A percentile compares a stretch with the other conserved stretches of the same genome.
Conservation (phyloP, 352 stramenopile species). For the Phytophthora melonis region DNA sequence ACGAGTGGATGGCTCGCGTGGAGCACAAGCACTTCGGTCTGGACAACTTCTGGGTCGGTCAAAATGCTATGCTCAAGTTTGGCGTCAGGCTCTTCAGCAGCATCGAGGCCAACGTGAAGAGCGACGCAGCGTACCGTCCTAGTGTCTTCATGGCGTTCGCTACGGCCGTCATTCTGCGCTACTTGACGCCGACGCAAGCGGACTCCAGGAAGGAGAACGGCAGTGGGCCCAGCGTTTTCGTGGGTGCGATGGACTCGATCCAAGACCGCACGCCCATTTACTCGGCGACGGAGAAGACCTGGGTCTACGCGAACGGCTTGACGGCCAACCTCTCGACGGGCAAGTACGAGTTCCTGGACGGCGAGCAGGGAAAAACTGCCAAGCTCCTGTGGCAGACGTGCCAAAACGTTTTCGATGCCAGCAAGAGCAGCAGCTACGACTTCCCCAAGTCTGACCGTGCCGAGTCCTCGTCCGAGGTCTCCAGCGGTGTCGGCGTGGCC, state of each 20-base stretch:
- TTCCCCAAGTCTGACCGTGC: conserved; percentile 41
- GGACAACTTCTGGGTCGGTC: conserved; percentile 93
- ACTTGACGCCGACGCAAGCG: conserved; percentile 51
- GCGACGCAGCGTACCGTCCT: conserved; percentile 36
- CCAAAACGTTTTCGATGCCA: conserved; percentile 37
- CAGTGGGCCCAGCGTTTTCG: conserved; percentile 34
- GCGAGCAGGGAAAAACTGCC: conserved; percentile 35
- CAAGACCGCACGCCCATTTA: conserved; percentile 40
- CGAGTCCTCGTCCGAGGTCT: conserved; percentile 37
- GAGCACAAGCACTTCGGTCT: conserved; percentile 89
- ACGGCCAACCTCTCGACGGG: conserved; percentile 50
- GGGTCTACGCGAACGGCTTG: conserved; percentile 53
- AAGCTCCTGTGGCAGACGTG: conserved; percentile 33
- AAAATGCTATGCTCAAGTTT: conserved; percentile 84
- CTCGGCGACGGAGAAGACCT: conserved; percentile 49
- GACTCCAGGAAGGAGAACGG: conserved; percentile 36
- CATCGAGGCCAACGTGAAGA: conserved; percentile 28
- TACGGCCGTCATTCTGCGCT: conserved; percentile 57
- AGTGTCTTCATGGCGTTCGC: conserved; percentile 62
- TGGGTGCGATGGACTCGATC: conserved; percentile 62
- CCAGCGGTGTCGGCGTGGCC: conserved; percentile 42
- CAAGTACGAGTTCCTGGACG: conserved; percentile 68
- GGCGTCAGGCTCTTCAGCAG: conserved; percentile 51
- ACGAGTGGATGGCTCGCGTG: conserved; percentile 90
- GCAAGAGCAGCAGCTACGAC: conserved; percentile 51